Percentiles rank a stretch among this genome's conserved stretches.
These are phyloP conservation scores for Penicillium olsonii DNA, from an alignment of 2,329 filamentous ascomycete genomes.

Conservation along the genomic window DNA sequence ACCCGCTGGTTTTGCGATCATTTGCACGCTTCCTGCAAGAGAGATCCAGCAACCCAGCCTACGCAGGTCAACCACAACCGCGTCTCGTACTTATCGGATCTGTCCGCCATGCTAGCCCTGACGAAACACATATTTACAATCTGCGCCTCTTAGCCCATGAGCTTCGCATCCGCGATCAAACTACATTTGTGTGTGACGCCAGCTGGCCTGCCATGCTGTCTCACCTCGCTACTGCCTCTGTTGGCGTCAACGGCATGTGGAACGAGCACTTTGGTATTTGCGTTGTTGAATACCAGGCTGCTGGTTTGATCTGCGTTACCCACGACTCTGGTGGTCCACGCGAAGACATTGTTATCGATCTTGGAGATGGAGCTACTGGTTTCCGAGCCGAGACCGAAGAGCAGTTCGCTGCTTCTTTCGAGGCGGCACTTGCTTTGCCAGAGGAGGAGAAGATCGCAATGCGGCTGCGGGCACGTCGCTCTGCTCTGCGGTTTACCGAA, in stretches of 20 bases:
- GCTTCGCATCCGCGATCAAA: slow-evolving; percentile 77
- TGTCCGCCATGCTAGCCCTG: slow-evolving; percentile 68
- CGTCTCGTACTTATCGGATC: slow-evolving; percentile 85
- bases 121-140: slow-evolving; percentile 71
- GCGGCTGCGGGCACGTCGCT: slow-evolving; percentile 72
- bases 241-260: slow-evolving; percentile 99
- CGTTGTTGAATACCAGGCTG: slow-evolving; percentile 96
- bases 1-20: slow-evolving; percentile 79
- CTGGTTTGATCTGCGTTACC: slow-evolving; percentile 87
- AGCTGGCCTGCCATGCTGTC: slow-evolving; percentile 84
- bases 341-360: slow-evolving; percentile 82
- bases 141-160: slow-evolving; percentile 84
- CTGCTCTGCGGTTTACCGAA: slow-evolving; percentile 83
- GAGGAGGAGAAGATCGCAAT: slow-evolving; percentile 68
- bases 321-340: slow-evolving; percentile 93
- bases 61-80: slow-evolving; percentile 47
- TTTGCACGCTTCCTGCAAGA: slow-evolving; percentile 74
- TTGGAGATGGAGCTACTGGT: slow-evolving; percentile 77
- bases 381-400: slow-evolving; percentile 79
- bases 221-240: slow-evolving; percentile 72
- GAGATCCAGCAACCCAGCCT: slow-evolving; percentile 52
- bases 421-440: slow-evolving; percentile 69
- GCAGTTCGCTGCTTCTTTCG: slow-evolving; percentile 80
- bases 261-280: slow-evolving; percentile 99
- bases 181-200: slow-evolving; percentile 87